Evolutionary conservation across 2,329 filamentous ascomycete genomes (phyloP).

Genomic region (Elsinoe australis): DNA sequence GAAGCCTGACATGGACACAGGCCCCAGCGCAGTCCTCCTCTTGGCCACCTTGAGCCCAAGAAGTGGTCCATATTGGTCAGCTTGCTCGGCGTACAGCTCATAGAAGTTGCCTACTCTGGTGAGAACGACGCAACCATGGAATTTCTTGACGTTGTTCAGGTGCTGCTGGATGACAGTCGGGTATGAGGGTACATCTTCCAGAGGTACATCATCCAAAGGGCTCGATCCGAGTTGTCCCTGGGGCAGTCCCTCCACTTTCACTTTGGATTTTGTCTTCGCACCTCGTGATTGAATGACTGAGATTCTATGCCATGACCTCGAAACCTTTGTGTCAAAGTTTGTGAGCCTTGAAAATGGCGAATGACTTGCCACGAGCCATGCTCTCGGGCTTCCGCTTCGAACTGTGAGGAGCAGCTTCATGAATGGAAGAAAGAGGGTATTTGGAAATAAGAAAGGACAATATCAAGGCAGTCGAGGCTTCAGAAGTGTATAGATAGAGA

Average conservation of each 20-base stretch:
- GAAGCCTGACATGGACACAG: constrained; percentile 91
- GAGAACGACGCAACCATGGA: constrained; percentile 80
- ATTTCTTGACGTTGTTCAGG: constrained; percentile 80
- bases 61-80: constrained; percentile 76
- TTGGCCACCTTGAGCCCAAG: constrained; percentile 79
- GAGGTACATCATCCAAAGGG: constrained; percentile 39
- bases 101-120: constrained; percentile 95
- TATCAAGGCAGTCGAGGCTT: not conserved
- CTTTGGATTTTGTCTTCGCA: constrained; percentile 35
- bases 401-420: not conserved
- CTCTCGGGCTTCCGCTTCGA: too few species aligned
- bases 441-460: not conserved
- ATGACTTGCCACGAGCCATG: too few species aligned
- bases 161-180: constrained; percentile 86
- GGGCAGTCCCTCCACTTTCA: constrained; percentile 42
- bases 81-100: constrained; percentile 95
- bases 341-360: too few species aligned
- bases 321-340: too few species aligned
- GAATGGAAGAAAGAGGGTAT: not conserved
- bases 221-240: too few species aligned
- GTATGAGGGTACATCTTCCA: constrained; percentile 51
- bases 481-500: not conserved
- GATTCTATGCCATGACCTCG: not conserved
- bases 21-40: constrained; percentile 69
- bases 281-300: constrained; percentile 24